Evolutionary conservation across 306 rosid species (phyloP).

Genomic region (Dryas drummondii): DNA sequence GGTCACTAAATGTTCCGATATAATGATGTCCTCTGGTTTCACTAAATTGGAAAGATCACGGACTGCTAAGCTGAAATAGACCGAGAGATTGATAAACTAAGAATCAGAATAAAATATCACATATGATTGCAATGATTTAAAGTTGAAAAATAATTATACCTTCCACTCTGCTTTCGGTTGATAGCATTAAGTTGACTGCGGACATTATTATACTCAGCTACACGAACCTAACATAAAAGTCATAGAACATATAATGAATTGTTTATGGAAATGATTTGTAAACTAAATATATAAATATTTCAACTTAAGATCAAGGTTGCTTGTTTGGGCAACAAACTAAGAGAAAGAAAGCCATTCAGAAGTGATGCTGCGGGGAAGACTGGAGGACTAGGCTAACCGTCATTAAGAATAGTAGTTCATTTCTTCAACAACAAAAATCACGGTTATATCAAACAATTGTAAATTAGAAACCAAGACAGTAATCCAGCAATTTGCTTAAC

Average conservation of each 20-base stretch:
- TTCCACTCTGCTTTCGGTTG: conserved; percentile 92
- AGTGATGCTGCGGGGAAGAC: background rate
- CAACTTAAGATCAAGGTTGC: background rate
- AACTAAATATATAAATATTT: background rate
- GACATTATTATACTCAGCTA: conserved; percentile 74
- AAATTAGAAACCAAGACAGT: background rate
- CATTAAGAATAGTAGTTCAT: background rate
- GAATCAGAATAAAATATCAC: conserved; percentile 13
- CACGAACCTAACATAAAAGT: conserved; percentile 63
- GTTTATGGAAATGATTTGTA: background rate
- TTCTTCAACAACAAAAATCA: background rate
- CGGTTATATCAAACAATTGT: background rate
- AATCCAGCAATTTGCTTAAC: background rate
- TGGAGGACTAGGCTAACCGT: background rate
- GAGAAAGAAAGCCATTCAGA: background rate
- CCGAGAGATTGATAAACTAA: conserved; percentile 25
- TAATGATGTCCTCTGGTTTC: conserved; percentile 78
- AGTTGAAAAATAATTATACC: conserved; percentile 33
- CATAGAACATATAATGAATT: background rate
- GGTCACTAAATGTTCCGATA: conserved; percentile 79
- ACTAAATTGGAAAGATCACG: conserved; percentile 89
- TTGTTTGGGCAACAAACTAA: background rate
- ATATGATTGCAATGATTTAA: background rate
- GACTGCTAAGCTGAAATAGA: conserved; percentile 77
- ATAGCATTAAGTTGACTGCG: conserved; percentile 87